Evolutionary conservation across 345 rosid species (phyloP), one percentile per base, ranked within the genome.

Genomic region (Eucalyptus tenuipes): DNA sequence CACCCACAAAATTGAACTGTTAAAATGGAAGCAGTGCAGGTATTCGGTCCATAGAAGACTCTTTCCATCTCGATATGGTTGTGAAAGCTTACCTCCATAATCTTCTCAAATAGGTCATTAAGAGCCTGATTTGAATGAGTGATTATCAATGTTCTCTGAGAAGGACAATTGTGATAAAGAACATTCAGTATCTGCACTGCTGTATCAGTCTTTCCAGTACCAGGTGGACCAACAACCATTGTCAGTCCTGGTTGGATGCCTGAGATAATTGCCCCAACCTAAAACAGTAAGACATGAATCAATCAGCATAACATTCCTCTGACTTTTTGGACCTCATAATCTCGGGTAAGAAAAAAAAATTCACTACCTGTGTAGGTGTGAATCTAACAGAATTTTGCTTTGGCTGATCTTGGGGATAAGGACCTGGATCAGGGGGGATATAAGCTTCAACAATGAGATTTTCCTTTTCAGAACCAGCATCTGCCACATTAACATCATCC

Each of bases 191-290:
- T 95, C 91, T 98, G 99, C 92, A 98, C 99, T 59, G 99, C 99
- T 86, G 99, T 98, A 92, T 98, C 99, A 86, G 99, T 98, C 94
- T 98, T 98, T 90, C 99, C 99, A 2, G 99, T 98, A 90, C 99
- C 99, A 27, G 99, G 99, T 48, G 99, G 99, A 91, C 99, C 99
- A 29, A 98, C 99, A 86, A 97, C 99, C 99, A 98, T 97, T 55
- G 99, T 96, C 55, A 98, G 93, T 87, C 99, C 99, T 80, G 99
- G 99, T 92, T 98, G 99, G 91, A 97, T 93, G 89, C 99, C 99
- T 88, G 99, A 98, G 85, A 95, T 94, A 91, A 98, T 98, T 40
- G 99, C 99, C 89, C 98, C 99, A 90, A 95, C 93, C 99, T 98
- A n/a, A 87, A 88, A 55, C 86, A 31, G 24, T 66, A 86, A 86